Base-by-base conservation (phyloP, 139 green algal species). In the Desmodesmus armatus region DNA sequence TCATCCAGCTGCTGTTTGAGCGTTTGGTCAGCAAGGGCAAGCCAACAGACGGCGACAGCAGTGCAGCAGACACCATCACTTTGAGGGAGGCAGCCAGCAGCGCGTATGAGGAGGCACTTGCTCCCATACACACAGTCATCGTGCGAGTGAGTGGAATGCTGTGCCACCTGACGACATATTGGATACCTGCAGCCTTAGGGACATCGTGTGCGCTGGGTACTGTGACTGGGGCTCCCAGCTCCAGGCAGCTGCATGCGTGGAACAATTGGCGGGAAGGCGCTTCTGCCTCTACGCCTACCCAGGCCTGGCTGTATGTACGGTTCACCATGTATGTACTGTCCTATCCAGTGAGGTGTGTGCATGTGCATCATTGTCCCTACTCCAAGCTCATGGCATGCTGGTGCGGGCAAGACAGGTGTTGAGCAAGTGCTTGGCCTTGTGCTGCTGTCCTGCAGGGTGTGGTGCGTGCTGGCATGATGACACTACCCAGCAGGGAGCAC, bases 391-490 rank as follows among this genome's bases (percentile, higher is more conserved):
- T n/a, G n/a, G n/a, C n/a, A 13, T 55, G 47, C 47, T 55, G 47
- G 9, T 13, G 9, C 7, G 47, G 9, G 13, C 47, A 55, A 55
- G 13, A 7, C 47, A 55, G 47, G 7, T 55, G 47, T 55, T 13
- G 9, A 21, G 9, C 47, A 55, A 13, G 7, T 55, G 47, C 9
- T 55, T 55, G 47, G 9, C 47, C 65, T n/a, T 31, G 4, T 72
- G 17, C 37, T 77, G 23, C 25, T 53, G 69, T 21, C 47, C 25
- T 77, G 69, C 69, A 77, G 69, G 55, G 86, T 21, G 92, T 89
- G 67, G 91, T 95, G 40, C 89, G 92, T 76, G 84, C 91, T 3
- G 89, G 90, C 79, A 92, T 95, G 87, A 84, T 93, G 67, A 92
- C 88, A n/a, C 78, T 95, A 55, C 92, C 92, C 21, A 88, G 73